phyloP scores from a whole-genome alignment of 257 asterid species.

The Ophiorrhiza pumila region DNA sequence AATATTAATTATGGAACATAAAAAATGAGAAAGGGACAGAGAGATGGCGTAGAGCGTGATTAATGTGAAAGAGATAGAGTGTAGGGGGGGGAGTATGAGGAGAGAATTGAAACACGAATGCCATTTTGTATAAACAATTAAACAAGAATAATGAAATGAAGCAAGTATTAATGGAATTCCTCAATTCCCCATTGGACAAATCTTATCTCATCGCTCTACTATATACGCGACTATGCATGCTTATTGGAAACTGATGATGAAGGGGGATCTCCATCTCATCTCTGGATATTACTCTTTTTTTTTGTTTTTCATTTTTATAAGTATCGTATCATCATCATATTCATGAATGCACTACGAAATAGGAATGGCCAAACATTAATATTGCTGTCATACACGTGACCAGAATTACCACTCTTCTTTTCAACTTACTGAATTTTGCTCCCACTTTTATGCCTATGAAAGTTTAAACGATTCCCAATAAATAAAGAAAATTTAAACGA shows the following conservation, averaged over 20 bases:
- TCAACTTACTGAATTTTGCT: not conserved
- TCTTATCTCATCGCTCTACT: conserved; percentile 50
- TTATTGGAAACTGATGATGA: conserved; percentile 29
- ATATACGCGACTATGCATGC: conserved; percentile 17
- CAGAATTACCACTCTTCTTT: not conserved
- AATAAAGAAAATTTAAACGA: no score
- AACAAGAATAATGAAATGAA: not conserved
- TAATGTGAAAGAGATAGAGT: conserved; percentile 20
- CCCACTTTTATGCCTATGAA: not conserved
- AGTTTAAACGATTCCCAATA: no score
- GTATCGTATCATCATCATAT: no score
- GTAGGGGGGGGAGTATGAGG: conserved; percentile 20
- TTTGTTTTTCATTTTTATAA: conserved; percentile 6
- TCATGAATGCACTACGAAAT: conserved; percentile 15
- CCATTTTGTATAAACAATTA: not conserved
- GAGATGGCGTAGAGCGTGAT: conserved; percentile 24
- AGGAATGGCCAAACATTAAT: conserved; percentile 21
- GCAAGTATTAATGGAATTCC: not conserved
- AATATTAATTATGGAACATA: not conserved
- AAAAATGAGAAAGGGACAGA: conserved; percentile 12
- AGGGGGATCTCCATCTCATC: no score
- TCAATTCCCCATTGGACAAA: conserved; percentile 33
- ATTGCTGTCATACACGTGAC: conserved; percentile 33
- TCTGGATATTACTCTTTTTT: not conserved
- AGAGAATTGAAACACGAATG: conserved; percentile 48